Evolutionary conservation across 768 basidiomycete species (phyloP).

Genomic region (Strobilomyces dryophilus): DNA sequence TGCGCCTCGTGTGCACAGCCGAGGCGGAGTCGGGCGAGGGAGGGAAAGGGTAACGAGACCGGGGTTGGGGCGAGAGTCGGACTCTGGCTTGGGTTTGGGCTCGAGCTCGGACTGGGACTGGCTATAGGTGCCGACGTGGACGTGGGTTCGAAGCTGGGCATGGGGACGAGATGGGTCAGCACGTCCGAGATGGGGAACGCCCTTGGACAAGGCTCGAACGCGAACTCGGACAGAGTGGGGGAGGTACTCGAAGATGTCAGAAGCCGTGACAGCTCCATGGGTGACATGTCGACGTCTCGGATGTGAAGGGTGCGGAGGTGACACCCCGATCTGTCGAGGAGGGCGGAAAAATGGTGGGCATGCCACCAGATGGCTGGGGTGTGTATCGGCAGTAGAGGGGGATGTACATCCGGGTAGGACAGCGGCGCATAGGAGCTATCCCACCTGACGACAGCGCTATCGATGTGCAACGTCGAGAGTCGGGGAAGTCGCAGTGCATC

Average conservation of each 20-base stretch:
- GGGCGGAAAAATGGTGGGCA: slow-evolving; percentile 18
- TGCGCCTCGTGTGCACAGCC: slow-evolving; percentile 20
- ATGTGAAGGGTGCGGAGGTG: slow-evolving; percentile 18
- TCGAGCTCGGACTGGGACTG: not conserved
- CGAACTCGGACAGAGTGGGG: slow-evolving; percentile 16
- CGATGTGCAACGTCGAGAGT: slow-evolving; percentile 19
- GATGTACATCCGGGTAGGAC: slow-evolving; percentile 12
- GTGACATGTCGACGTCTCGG: slow-evolving; percentile 22
- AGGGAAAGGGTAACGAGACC: slow-evolving; percentile 7
- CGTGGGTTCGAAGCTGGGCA: not conserved
- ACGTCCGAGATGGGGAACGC: slow-evolving; percentile 14
- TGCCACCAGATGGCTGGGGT: slow-evolving; percentile 19
- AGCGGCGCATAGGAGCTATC: not conserved
- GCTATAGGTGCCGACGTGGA: not conserved
- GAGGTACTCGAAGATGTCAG: slow-evolving; percentile 17
- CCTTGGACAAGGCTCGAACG: slow-evolving; percentile 23
- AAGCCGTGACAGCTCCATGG: slow-evolving; percentile 14
- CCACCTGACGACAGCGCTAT: slow-evolving; percentile 21
- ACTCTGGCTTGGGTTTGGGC: not conserved
- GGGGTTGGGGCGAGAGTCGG: not conserved
- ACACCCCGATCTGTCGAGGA: slow-evolving; percentile 20
- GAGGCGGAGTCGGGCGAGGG: slow-evolving; percentile 18
- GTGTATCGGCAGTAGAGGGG: not conserved
- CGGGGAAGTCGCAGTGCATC: slow-evolving; percentile 21
- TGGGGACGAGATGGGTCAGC: slow-evolving; percentile 10